A percentile compares a stretch with the other conserved stretches of the same genome.
phyloP scores from a whole-genome alignment of 1,284 basidiomycete species.

The Xerocomus nothofagi region DNA sequence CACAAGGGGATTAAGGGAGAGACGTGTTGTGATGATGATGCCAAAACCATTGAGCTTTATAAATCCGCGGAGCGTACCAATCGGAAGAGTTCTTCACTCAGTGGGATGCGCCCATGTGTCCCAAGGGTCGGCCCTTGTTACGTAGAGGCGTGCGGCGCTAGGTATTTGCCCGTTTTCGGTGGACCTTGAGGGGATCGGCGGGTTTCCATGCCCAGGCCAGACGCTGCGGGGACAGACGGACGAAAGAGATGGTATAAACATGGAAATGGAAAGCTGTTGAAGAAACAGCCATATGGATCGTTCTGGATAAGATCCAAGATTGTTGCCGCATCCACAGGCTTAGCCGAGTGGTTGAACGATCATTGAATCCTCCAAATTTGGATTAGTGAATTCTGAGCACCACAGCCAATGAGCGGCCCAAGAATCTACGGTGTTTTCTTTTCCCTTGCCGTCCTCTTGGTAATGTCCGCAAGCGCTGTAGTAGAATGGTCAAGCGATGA shows the following conservation, averaged over 20 bases:
- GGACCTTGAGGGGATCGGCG: neutral
- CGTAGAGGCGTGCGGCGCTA: constrained; percentile 20
- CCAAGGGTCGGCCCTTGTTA: constrained; percentile 28
- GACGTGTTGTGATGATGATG: neutral
- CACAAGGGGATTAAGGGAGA: constrained; percentile 24
- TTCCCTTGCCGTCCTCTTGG: too few species aligned
- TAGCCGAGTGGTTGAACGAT: too few species aligned
- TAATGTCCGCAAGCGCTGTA: too few species aligned
- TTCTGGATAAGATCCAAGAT: neutral
- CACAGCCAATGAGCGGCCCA: too few species aligned
- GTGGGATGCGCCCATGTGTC: constrained; percentile 6
- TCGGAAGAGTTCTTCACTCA: constrained; percentile 15
- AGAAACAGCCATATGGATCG: constrained; percentile 6
- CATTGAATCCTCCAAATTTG: too few species aligned
- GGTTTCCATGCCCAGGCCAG: constrained; percentile 9
- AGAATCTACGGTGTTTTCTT: too few species aligned
- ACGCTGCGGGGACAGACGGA: constrained; percentile 24
- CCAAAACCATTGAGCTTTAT: constrained; percentile 19
- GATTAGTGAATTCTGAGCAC: too few species aligned
- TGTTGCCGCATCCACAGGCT: too few species aligned
- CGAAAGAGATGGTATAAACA: constrained; percentile 9
- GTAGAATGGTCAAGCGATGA: too few species aligned
- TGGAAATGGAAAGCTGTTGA: constrained; percentile 8
- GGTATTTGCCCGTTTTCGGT: constrained; percentile 12
- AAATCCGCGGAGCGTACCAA: constrained; percentile 11